Evolutionary conservation across 306 rosid species (phyloP).

Genomic region (Cucurbita argyrosperma): DNA sequence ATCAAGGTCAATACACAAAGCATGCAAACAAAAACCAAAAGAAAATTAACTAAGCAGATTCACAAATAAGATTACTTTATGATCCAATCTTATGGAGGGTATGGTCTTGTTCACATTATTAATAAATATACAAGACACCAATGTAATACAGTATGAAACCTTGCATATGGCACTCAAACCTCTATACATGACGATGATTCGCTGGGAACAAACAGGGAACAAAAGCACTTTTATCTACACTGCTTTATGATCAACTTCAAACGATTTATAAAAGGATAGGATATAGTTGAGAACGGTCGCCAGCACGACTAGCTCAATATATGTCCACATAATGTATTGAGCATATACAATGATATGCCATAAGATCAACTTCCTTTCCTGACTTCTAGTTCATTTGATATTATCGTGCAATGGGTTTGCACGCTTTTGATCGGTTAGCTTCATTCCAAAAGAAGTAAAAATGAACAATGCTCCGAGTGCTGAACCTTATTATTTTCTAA

Average conservation of each 20-base stretch:
- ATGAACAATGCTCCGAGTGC: neutral
- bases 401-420: neutral
- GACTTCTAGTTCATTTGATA: neutral
- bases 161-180: neutral
- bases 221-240: neutral
- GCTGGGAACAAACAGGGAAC: constrained; percentile 9
- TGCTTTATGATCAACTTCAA: neutral
- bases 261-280: neutral
- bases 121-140: neutral
- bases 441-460: too few relatives aligned
- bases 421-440: neutral
- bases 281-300: neutral
- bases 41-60: neutral
- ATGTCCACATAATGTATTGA: neutral
- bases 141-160: neutral
- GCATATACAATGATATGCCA: neutral
- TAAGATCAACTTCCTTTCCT: neutral
- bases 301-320: neutral
- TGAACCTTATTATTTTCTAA: constrained; percentile 15
- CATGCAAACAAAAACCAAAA: neutral
- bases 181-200: constrained; percentile 39
- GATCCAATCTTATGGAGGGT: neutral
- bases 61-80: neutral
- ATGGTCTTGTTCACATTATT: neutral
- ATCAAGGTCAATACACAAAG: too few relatives aligned